Evolutionary conservation across 1,284 basidiomycete genomes (phyloP).

Genomic region (Irpex sp.): DNA sequence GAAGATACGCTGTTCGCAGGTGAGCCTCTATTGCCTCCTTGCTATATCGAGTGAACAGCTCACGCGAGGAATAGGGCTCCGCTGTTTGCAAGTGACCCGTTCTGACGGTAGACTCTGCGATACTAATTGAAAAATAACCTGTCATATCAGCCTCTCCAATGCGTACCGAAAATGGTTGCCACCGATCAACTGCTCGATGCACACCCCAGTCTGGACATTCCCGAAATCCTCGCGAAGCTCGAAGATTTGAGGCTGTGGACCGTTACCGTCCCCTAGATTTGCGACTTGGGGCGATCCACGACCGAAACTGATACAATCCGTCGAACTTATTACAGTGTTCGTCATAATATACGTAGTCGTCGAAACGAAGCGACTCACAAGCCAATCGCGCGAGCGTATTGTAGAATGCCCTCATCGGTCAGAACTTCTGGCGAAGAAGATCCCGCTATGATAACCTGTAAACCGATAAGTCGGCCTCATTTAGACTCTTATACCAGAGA

Average conservation of each 20-base stretch:
- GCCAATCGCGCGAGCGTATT: slow-evolving; percentile 16
- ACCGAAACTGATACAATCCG: slow-evolving; percentile 57
- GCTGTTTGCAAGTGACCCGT: slow-evolving; percentile 48
- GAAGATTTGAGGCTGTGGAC: slow-evolving; percentile 47
- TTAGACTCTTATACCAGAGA: neutral
- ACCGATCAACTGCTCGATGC: slow-evolving; percentile 51
- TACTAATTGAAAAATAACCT: too few relatives aligned
- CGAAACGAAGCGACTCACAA: slow-evolving; percentile 10
- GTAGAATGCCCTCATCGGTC: slow-evolving; percentile 14
- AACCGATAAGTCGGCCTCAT: neutral
- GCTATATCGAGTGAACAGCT: slow-evolving; percentile 16
- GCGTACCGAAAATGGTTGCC: slow-evolving; percentile 54
- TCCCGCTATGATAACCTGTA: slow-evolving; percentile 20
- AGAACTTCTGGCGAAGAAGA: slow-evolving; percentile 17
- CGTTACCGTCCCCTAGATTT: slow-evolving; percentile 60
- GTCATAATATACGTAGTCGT: neutral
- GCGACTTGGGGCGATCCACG: slow-evolving; percentile 58
- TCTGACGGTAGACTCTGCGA: slow-evolving; percentile 66
- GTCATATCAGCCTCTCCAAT: too few relatives aligned
- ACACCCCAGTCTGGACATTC: slow-evolving; percentile 46
- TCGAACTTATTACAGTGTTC: slow-evolving; percentile 38
- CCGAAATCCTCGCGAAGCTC: slow-evolving; percentile 64
- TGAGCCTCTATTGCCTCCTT: too few relatives aligned
- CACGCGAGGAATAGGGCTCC: slow-evolving; percentile 64
- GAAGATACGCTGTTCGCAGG: neutral